Base-by-base conservation (phyloP, 2,329 filamentous ascomycete species). In the Colletotrichum cuscutae region DNA sequence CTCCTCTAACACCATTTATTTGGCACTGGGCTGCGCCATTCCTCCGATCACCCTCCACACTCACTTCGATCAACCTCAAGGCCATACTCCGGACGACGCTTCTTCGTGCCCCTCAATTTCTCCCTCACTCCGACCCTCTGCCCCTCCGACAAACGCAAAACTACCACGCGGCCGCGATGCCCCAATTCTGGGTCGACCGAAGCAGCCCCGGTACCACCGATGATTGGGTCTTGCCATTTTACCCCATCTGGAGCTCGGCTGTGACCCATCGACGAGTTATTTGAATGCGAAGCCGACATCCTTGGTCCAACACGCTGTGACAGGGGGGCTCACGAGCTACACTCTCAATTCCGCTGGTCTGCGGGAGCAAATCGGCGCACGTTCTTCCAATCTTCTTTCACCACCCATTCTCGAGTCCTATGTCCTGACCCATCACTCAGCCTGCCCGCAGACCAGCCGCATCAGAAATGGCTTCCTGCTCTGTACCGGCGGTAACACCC, bases 301-400 rank as follows among this genome's bases (percentile, higher is more conserved):
- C 57, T 61, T 56, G 63, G 68, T 61, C 61, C 24, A 32, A 56
- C 68, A 61, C n/a, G 56, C 62, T 56, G 46, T 28, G 32, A 69
- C 49, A 35, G n/a, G 15, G 54, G 37, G 37, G 13, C 37, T 42
- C 37, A 42, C 37, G 13, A 42, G 9, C 30, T 30, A 37, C 52
- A 69, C 61, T 37, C 49, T 62, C 57, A 53, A 15, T 59, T 71
- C 63, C 28, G 69, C 69, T 68, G 13, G 53, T 9, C 19, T 49
- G 70, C 70, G 60, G 70, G 65, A 70, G 53, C 70, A 72, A 69
- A 64, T 72, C 65, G 59, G 53, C 70, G 70, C 70, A 69, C 65
- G 56, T 61, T 65, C 56, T 61, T 58, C 53, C 60, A 32, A 58
- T 49, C 42, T 19, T 49, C 30, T 32, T 46, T 54, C 42, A 37